phyloP scores from a whole-genome alignment of 352 stramenopile genomes.

The Globisporangium abappressorium region DNA sequence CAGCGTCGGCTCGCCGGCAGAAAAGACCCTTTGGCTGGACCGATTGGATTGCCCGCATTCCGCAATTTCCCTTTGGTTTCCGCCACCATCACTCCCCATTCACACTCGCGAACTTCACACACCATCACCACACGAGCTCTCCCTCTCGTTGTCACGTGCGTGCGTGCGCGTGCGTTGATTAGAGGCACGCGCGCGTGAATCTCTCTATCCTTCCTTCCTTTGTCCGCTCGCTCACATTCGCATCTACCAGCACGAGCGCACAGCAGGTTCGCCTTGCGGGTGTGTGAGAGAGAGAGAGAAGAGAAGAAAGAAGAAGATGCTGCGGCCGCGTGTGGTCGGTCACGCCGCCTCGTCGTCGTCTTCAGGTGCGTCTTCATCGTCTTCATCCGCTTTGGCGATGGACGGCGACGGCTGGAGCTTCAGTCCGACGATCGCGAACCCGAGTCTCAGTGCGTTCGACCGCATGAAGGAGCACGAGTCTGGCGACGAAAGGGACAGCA shows the following conservation, averaged over 20 bases:
- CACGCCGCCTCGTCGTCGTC: not conserved
- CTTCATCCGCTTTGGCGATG: not conserved
- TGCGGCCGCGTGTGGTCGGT: not conserved
- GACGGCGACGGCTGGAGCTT: not conserved
- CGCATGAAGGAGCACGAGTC: not conserved
- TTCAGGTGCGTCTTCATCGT: not conserved
- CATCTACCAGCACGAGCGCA: not conserved
- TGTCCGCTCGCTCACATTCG: not conserved
- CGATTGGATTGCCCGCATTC: no score
- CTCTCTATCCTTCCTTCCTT: not conserved
- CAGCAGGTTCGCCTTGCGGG: not conserved
- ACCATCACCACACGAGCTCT: not conserved
- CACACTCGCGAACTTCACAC: not conserved
- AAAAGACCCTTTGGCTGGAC: no score
- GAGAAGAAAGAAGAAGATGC: not conserved
- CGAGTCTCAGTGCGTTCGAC: not conserved
- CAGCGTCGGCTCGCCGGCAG: no score
- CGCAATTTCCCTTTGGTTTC: no score
- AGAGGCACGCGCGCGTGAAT: not conserved
- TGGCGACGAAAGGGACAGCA: not conserved
- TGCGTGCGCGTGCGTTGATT: no score
- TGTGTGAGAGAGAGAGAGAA: not conserved
- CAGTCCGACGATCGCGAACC: conserved; percentile 6
- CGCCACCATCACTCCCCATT: no score
- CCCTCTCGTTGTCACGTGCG: no score